A percentile compares a stretch with the other conserved stretches of the same genome.
phyloP scores from a whole-genome alignment of 306 rosid species.

The Casuarina glauca region DNA sequence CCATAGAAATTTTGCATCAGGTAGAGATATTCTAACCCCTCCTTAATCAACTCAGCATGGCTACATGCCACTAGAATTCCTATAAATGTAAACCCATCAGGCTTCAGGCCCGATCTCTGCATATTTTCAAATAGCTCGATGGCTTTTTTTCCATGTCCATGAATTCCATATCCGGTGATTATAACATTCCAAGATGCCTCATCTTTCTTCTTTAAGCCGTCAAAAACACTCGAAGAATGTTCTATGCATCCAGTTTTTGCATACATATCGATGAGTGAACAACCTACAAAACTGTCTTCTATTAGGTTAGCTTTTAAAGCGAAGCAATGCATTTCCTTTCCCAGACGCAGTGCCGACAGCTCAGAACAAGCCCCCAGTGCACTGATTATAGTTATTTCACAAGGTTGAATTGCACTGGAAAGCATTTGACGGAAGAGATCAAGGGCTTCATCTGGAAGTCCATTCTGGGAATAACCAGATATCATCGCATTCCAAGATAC shows the following conservation, averaged over 20 bases:
- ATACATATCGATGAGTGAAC: slow-evolving; percentile 84
- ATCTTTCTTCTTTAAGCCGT: slow-evolving; percentile 45
- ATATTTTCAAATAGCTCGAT: slow-evolving; percentile 62
- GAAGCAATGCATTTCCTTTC: slow-evolving; percentile 75
- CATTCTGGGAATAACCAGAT: slow-evolving; percentile 55
- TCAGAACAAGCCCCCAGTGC: slow-evolving; percentile 73
- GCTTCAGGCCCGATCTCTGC: slow-evolving; percentile 47
- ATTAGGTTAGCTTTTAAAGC: slow-evolving; percentile 48
- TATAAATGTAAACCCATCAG: slow-evolving; percentile 68
- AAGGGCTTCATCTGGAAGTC: slow-evolving; percentile 67
- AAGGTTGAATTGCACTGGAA: slow-evolving; percentile 38
- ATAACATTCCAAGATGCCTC: slow-evolving; percentile 73
- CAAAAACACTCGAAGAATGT: slow-evolving; percentile 55
- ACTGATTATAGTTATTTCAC: slow-evolving; percentile 46
- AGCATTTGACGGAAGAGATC: slow-evolving; percentile 64
- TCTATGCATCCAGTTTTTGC: slow-evolving; percentile 78
- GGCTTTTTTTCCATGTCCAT: slow-evolving; percentile 72
- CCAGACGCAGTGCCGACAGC: slow-evolving; percentile 57
- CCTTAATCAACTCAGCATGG: slow-evolving; percentile 70
- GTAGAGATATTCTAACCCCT: slow-evolving; percentile 55
- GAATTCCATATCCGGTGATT: slow-evolving; percentile 77
- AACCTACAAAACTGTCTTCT: slow-evolving; percentile 53
- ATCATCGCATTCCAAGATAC: slow-evolving; percentile 79
- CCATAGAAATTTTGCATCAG: slow-evolving; percentile 59
- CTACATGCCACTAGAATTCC: slow-evolving; percentile 79